Conservation (phyloP, 495 filamentous ascomycete species). For the Penicillium salamii region DNA sequence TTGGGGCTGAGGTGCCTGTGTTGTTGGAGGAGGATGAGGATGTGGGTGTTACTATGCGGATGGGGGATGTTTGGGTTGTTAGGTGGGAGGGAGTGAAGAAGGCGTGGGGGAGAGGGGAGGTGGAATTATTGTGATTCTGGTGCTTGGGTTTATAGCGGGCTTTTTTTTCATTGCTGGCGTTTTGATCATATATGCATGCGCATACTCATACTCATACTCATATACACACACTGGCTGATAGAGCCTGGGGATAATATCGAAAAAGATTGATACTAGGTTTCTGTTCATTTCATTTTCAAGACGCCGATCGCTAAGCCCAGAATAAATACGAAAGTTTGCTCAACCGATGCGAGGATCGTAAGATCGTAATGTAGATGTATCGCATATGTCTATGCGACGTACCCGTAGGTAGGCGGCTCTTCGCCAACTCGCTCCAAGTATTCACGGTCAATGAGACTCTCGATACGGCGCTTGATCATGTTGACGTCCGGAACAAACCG, state of each 20-base stretch:
- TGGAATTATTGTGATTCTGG: conserved; percentile 73
- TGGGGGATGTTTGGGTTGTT: conserved; percentile 83
- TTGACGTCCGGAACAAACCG: conserved; percentile 87
- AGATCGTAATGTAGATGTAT: conserved; percentile 4
- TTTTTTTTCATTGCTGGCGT: conserved; percentile 8
- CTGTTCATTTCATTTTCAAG: conserved; percentile 6
- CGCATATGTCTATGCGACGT: conserved; percentile 56
- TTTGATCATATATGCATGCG: too few relatives aligned
- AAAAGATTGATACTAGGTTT: too few relatives aligned
- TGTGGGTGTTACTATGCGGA: conserved; percentile 57
- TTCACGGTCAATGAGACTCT: conserved; percentile 86
- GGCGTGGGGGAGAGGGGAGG: conserved; percentile 67
- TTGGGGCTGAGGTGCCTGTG: conserved; percentile 55
- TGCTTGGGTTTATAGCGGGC: not conserved
- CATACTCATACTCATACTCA: too few relatives aligned
- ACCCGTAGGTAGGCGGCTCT: conserved; percentile 69
- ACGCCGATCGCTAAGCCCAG: conserved; percentile 32
- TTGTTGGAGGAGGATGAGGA: conserved; percentile 54
- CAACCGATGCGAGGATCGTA: conserved; percentile 7
- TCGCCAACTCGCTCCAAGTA: conserved; percentile 87
- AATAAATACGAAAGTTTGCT: not conserved
- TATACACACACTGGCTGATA: too few relatives aligned
- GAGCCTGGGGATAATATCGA: too few relatives aligned
- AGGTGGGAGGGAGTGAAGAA: conserved; percentile 79
- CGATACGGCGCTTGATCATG: conserved; percentile 93